Evolutionary conservation across 352 stramenopile species (phyloP).

Genomic region (Globisporangium canariense): DNA sequence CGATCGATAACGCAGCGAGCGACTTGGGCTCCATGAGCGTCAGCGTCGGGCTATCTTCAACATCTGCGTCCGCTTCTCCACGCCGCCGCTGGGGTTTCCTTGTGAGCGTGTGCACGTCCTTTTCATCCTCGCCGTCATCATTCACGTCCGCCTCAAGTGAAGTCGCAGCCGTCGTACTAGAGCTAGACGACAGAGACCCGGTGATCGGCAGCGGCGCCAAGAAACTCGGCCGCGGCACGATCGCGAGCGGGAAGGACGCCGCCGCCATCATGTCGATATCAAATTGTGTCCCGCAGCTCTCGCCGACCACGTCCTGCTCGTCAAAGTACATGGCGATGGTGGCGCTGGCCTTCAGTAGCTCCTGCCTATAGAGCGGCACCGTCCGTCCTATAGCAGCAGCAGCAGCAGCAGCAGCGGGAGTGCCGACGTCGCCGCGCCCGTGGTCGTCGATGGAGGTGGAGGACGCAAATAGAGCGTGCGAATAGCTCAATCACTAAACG

Average conservation of each 20-base stretch:
- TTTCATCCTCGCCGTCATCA: background rate
- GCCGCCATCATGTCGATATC: slow-evolving; percentile 15
- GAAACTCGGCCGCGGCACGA: slow-evolving; percentile 7
- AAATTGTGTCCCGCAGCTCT: slow-evolving; percentile 31
- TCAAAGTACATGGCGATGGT: slow-evolving; percentile 28
- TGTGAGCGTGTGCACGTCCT: background rate
- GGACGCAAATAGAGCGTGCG: slow-evolving; percentile 6
- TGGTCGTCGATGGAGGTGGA: background rate
- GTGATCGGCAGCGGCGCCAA: background rate
- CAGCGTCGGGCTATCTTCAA: slow-evolving; percentile 9
- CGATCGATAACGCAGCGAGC: slow-evolving; percentile 14
- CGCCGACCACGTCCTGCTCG: slow-evolving; percentile 26
- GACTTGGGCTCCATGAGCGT: slow-evolving; percentile 9
- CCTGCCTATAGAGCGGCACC: background rate
- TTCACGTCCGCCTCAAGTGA: background rate
- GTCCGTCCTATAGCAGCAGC: background rate
- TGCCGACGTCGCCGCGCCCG: background rate
- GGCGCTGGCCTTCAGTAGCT: background rate
- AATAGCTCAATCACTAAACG: background rate
- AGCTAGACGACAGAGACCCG: background rate
- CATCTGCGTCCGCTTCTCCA: background rate
- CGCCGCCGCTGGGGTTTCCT: background rate
- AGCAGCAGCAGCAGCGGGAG: background rate
- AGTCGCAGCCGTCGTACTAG: background rate
- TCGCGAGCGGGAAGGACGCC: background rate